Conservation (phyloP, 2,329 filamentous ascomycete species). For the Amylocarpus encephaloides region DNA sequence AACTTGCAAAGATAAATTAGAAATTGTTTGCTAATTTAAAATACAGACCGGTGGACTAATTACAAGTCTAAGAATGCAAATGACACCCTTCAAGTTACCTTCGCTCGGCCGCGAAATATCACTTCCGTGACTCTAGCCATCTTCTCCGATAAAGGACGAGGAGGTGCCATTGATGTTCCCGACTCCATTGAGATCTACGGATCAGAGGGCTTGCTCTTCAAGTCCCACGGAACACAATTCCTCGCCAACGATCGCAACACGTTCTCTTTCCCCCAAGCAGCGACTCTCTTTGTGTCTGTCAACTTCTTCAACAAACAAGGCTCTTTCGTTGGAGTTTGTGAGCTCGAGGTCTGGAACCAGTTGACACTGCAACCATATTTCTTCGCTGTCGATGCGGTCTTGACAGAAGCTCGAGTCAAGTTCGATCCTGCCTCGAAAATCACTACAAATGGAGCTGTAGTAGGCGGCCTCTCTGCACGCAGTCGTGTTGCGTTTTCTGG, state of each 20-base stretch:
- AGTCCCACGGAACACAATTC: conserved; percentile 3
- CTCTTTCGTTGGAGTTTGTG: conserved; percentile 10
- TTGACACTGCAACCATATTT: conserved; percentile 1
- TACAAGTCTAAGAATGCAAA: conserved; percentile 31
- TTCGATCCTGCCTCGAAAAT: conserved; percentile 5
- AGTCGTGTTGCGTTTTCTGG: conserved; percentile 11
- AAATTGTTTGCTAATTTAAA: background rate
- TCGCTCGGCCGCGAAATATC: conserved; percentile 31
- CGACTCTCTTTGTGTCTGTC: conserved; percentile 8
- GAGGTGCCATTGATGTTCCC: conserved; percentile 26
- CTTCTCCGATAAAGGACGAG: conserved; percentile 31
- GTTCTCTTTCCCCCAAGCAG: conserved; percentile 5
- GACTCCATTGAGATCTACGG: conserved; percentile 11
- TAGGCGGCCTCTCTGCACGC: background rate
- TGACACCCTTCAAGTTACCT: conserved; percentile 33
- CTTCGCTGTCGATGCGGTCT: conserved; percentile 14
- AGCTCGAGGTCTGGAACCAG: conserved; percentile 13
- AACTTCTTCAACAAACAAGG: conserved; percentile 10
- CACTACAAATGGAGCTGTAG: conserved; percentile 11
- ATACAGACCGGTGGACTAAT: conserved; percentile 34
- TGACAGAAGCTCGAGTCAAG: conserved; percentile 4
- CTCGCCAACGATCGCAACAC: conserved; percentile 12
- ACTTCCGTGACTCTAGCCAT: conserved; percentile 32
- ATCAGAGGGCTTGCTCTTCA: conserved; percentile 6
- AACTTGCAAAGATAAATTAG: background rate